Evolutionary conservation across 2,329 filamentous ascomycete species (phyloP).

Genomic region (Fusarium piperis): DNA sequence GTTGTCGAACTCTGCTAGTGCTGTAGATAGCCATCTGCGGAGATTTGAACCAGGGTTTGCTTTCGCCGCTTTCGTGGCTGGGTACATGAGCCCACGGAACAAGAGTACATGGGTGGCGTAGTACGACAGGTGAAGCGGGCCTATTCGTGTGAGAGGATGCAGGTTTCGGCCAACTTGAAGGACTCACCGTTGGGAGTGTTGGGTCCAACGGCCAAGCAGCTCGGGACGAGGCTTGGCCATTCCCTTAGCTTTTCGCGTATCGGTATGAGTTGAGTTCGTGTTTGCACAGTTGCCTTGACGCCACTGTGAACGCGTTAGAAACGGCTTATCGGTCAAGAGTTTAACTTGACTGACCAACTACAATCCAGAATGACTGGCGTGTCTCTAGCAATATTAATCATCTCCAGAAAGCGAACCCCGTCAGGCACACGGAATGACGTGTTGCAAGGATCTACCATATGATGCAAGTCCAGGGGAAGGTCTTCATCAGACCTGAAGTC

Average conservation of each 20-base stretch:
- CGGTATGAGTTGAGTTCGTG: conserved; percentile 33
- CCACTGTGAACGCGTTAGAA: conserved; percentile 18
- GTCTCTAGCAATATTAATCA: conserved; percentile 44
- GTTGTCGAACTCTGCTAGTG: conserved; percentile 49
- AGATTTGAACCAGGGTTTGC: conserved; percentile 48
- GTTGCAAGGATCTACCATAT: conserved; percentile 49
- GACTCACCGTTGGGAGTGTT: conserved; percentile 33
- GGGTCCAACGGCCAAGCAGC: conserved; percentile 39
- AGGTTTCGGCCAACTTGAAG: not conserved
- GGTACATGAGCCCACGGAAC: conserved; percentile 57
- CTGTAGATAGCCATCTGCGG: conserved; percentile 47
- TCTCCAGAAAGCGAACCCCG: conserved; percentile 51
- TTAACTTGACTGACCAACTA: conserved; percentile 44
- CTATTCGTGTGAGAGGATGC: conserved; percentile 26
- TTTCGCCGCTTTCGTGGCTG: conserved; percentile 54
- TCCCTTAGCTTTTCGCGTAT: conserved; percentile 46
- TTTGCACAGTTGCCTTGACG: conserved; percentile 23
- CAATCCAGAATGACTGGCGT: conserved; percentile 48
- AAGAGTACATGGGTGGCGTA: conserved; percentile 54
- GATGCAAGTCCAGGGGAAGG: conserved; percentile 46
- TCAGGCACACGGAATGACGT: conserved; percentile 46
- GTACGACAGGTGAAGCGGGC: conserved; percentile 54
- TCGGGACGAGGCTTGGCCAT: conserved; percentile 50
- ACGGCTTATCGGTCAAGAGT: not conserved
- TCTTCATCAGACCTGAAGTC: conserved; percentile 56